phyloP scores from a whole-genome alignment of 352 stramenopile genomes.

The Phytophthora sojae region DNA sequence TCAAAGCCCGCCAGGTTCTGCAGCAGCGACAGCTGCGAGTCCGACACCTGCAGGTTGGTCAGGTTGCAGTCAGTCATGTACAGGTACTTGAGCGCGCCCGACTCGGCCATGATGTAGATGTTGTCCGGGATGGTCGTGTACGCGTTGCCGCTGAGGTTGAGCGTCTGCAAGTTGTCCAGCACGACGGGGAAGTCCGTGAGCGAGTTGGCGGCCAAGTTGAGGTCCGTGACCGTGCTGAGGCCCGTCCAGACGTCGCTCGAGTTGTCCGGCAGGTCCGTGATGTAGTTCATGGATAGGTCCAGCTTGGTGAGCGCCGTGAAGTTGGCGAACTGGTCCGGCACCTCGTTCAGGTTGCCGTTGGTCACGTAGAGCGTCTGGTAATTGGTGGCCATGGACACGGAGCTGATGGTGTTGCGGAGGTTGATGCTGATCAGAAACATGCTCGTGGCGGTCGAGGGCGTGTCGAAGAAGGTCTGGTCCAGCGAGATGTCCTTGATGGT shows the following conservation, averaged over 20 bases:
- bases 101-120: slow-evolving; percentile 53
- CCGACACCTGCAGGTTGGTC: slow-evolving; percentile 59
- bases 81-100: slow-evolving; percentile 50
- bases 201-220: slow-evolving; percentile 52
- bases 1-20: slow-evolving; percentile 55
- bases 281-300: slow-evolving; percentile 62
- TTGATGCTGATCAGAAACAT: slow-evolving; percentile 53
- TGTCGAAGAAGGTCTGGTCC: slow-evolving; percentile 66
- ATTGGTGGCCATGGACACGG: slow-evolving; percentile 36
- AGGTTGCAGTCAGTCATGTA: slow-evolving; percentile 62
- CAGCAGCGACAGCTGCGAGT: slow-evolving; percentile 46
- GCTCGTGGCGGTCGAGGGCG: slow-evolving; percentile 37
- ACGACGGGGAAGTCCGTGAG: slow-evolving; percentile 51
- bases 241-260: slow-evolving; percentile 39
- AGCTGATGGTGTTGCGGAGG: slow-evolving; percentile 42
- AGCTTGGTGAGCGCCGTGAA: slow-evolving; percentile 42
- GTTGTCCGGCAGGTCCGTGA: slow-evolving; percentile 48
- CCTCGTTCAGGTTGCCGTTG: slow-evolving; percentile 56
- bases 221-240: slow-evolving; percentile 42
- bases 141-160: slow-evolving; percentile 60
- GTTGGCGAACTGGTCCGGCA: slow-evolving; percentile 47
- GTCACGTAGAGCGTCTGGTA: slow-evolving; percentile 45
- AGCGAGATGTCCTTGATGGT: slow-evolving; percentile 56
- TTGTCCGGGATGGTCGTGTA: slow-evolving; percentile 54
- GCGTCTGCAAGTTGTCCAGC: slow-evolving; percentile 37